These are phyloP conservation scores for Parathielavia hyrcaniae DNA, from an alignment of 495 filamentous ascomycete species.

Conservation along the genomic window DNA sequence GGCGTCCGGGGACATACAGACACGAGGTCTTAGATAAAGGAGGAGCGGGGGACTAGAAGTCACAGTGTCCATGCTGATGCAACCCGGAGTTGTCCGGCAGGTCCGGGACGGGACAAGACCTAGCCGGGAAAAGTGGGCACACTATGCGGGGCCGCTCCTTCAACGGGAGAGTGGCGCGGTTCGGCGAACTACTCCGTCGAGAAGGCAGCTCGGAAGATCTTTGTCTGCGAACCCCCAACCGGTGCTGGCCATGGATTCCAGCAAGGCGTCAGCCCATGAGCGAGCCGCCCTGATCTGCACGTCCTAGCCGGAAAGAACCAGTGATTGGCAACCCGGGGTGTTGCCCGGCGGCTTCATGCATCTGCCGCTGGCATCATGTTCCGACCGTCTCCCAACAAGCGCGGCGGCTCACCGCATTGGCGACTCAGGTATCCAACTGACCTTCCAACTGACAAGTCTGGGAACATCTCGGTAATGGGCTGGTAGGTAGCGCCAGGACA, in stretches of 20 bases:
- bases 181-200: too few relatives aligned
- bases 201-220: too few relatives aligned
- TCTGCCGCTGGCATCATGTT: background rate
- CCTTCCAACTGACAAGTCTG: background rate
- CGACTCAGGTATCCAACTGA: background rate
- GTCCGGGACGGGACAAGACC: too few relatives aligned
- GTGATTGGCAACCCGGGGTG: constrained; percentile 6
- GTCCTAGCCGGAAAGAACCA: background rate
- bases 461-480: background rate
- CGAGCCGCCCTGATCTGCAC: background rate
- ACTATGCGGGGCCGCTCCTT: too few relatives aligned
- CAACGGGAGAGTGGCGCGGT: too few relatives aligned
- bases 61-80: too few relatives aligned
- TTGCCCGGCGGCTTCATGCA: constrained; percentile 15
- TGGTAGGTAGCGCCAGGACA: constrained; percentile 12
- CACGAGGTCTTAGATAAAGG: background rate
- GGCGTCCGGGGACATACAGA: background rate
- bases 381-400: constrained; percentile 19
- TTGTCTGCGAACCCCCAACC: too few relatives aligned
- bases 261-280: too few relatives aligned
- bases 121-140: too few relatives aligned
- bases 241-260: too few relatives aligned
- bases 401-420: constrained; percentile 6
- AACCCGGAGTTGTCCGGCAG: too few relatives aligned
- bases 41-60: background rate